A percentile compares a stretch with the other conserved stretches of the same genome.
These are phyloP conservation scores for Aspergillus sp. DNA, from an alignment of 2,329 filamentous ascomycete genomes.

Conservation along the genomic window DNA sequence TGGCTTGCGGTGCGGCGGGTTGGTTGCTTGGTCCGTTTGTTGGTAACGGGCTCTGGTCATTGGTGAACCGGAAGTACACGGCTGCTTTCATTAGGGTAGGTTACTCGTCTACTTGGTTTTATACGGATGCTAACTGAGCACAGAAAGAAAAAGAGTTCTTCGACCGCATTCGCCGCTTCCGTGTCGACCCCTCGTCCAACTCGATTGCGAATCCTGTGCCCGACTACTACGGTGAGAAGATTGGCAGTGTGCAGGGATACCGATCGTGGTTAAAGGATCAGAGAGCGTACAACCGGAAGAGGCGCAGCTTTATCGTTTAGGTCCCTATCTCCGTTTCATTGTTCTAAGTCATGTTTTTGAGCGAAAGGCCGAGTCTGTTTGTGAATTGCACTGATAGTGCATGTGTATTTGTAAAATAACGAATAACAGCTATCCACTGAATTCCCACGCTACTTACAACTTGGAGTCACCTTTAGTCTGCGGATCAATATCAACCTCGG, in stretches of 20 bases:
- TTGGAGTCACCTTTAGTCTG: slow-evolving; percentile 19
- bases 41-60: slow-evolving; percentile 72
- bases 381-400: not conserved
- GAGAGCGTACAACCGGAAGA: slow-evolving; percentile 92
- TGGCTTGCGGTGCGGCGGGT: slow-evolving; percentile 69
- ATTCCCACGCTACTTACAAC: slow-evolving; percentile 7
- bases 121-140: slow-evolving; percentile 3
- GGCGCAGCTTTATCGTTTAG: slow-evolving; percentile 39
- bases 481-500: slow-evolving; percentile 43
- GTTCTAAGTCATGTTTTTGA: no score
- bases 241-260: slow-evolving; percentile 85
- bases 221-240: slow-evolving; percentile 98
- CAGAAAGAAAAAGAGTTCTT: slow-evolving; percentile 95
- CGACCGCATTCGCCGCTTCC: slow-evolving; percentile 79
- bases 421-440: slow-evolving; percentile 1
- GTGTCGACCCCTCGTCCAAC: slow-evolving; percentile 83
- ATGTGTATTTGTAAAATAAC: not conserved
- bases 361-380: not conserved
- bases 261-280: slow-evolving; percentile 96
- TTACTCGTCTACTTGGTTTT: slow-evolving; percentile 10
- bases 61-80: slow-evolving; percentile 64
- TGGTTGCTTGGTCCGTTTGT: slow-evolving; percentile 83
- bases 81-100: slow-evolving; percentile 63
- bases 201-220: slow-evolving; percentile 89
- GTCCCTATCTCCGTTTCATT: not conserved